Percentiles rank a stretch among this genome's conserved stretches.
Evolutionary conservation across 768 basidiomycete species (phyloP).

Genomic region (Mycena vitilis): DNA sequence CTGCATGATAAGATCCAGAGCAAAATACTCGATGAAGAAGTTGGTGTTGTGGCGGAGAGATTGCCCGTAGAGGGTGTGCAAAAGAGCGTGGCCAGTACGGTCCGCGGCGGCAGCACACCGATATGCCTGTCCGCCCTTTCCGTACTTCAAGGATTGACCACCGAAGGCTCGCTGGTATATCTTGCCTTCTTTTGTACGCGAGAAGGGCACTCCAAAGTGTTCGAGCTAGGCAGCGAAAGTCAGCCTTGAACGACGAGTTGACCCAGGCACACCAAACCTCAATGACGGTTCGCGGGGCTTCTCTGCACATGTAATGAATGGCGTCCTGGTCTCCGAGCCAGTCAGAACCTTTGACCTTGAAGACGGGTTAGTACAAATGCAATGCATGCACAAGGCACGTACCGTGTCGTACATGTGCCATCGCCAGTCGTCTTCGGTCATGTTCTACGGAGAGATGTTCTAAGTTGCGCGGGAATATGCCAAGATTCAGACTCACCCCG

Average conservation of each 20-base stretch:
- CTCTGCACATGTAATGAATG: conserved; percentile 99
- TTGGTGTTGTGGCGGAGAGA: conserved; percentile 99
- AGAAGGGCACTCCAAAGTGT: conserved; percentile 99
- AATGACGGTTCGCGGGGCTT: conserved; percentile 93
- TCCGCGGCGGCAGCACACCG: conserved; percentile 99
- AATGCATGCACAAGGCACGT: conserved; percentile 43
- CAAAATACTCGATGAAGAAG: conserved; percentile 99
- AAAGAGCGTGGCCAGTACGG: conserved; percentile 97
- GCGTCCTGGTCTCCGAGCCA: conserved; percentile 99
- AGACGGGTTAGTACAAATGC: conserved; percentile 31
- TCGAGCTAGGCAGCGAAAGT: conserved; percentile 73
- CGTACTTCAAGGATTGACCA: conserved; percentile 95
- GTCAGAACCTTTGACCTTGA: conserved; percentile 97
- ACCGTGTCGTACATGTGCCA: conserved; percentile 99
- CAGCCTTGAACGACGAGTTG: background rate
- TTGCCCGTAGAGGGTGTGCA: conserved; percentile 99
- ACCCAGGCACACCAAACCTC: conserved; percentile 66
- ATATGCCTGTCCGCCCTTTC: conserved; percentile 99
- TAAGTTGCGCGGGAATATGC: conserved; percentile 17
- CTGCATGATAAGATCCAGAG: conserved; percentile 98
- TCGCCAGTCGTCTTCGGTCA: conserved; percentile 99
- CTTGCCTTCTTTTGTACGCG: conserved; percentile 97
- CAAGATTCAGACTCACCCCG: conserved; percentile 67
- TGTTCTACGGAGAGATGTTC: conserved; percentile 68
- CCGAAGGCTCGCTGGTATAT: conserved; percentile 99